Conservation (phyloP, 306 rosid genomes). For the Cotoneaster glaucophyllus region DNA sequence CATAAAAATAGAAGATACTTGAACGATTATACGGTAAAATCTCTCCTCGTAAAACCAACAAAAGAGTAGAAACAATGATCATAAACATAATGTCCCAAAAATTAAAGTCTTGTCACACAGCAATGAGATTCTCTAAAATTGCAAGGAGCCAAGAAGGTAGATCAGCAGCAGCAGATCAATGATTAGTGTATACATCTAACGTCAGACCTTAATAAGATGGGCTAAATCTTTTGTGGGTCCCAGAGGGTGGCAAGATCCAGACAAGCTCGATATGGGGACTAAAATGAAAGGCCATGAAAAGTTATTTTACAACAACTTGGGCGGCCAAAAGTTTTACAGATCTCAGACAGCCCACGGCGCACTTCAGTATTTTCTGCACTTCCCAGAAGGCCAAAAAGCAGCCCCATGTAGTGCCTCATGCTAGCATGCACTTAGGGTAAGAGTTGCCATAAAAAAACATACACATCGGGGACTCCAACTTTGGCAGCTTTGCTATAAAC, state of each 20-base stretch:
- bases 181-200: slow-evolving; percentile 14
- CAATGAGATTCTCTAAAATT: slow-evolving; percentile 1
- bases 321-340: slow-evolving; percentile 38
- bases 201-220: slow-evolving; percentile 16
- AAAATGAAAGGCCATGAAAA: slow-evolving; percentile 3
- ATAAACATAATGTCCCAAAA: not conserved
- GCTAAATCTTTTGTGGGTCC: slow-evolving; percentile 20
- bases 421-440: not conserved
- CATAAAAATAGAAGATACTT: not conserved
- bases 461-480: slow-evolving; percentile 1
- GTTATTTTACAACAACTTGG: slow-evolving; percentile 24
- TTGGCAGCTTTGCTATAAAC: not conserved
- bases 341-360: slow-evolving; percentile 23
- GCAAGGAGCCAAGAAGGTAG: slow-evolving; percentile 36
- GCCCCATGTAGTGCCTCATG: slow-evolving; percentile 7
- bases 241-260: slow-evolving; percentile 31
- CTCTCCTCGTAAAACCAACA: not conserved
- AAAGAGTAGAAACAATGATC: no score
- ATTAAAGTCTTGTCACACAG: not conserved
- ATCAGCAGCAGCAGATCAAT: slow-evolving; percentile 11
- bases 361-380: slow-evolving; percentile 13
- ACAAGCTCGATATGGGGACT: slow-evolving; percentile 7
- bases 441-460: not conserved
- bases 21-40: not conserved
- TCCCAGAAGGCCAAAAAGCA: slow-evolving; percentile 14